A percentile compares a stretch with the other conserved stretches of the same genome.
Conservation (phyloP, 2,329 filamentous ascomycete genomes). For the Colletotrichum noveboracense region DNA sequence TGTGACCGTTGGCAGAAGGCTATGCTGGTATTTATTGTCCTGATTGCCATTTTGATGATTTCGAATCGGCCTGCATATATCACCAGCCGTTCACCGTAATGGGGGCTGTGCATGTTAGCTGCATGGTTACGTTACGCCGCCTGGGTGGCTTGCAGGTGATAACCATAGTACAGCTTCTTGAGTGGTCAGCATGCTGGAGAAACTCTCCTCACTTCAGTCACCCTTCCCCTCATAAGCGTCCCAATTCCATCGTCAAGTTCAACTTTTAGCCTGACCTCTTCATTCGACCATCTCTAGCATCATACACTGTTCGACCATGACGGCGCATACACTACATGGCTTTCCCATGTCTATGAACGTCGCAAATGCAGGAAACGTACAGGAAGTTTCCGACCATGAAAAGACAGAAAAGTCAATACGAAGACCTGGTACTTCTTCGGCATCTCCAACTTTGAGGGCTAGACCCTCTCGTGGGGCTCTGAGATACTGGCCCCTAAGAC, state of each 20-base stretch:
- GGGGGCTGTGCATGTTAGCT: background rate
- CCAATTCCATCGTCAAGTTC: background rate
- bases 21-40: background rate
- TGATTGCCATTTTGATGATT: background rate
- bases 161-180: background rate
- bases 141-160: background rate
- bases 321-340: background rate
- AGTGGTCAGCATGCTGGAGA: background rate
- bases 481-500: background rate
- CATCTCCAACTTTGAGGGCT: background rate
- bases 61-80: background rate
- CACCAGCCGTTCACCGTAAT: background rate
- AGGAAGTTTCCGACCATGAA: accelerated
- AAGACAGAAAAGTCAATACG: background rate
- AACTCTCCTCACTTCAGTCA: background rate
- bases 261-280: background rate
- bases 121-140: background rate
- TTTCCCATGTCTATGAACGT: background rate
- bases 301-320: background rate
- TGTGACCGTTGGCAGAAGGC: background rate
- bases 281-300: background rate
- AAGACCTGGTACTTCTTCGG: background rate
- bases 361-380: background rate
- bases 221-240: background rate
- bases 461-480: background rate